Conservation (phyloP, 2,329 filamentous ascomycete species). For the Fusarium brevicatenulatum region DNA sequence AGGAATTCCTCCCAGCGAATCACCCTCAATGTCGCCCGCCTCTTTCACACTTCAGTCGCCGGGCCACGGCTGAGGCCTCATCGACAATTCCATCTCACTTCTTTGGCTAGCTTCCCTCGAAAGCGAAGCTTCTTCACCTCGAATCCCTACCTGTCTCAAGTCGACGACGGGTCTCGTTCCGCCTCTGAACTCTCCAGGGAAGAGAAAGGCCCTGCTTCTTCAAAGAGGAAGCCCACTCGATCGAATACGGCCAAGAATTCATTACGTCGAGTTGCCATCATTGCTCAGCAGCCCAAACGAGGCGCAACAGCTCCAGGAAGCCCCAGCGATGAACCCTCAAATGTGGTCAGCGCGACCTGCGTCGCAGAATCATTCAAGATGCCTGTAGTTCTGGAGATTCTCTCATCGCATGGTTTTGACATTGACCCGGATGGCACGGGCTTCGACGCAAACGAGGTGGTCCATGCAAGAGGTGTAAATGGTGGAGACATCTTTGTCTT, state of each 20-base stretch:
- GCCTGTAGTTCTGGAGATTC: slow-evolving; percentile 66
- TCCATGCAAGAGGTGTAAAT: slow-evolving; percentile 69
- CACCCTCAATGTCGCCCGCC: slow-evolving; percentile 45
- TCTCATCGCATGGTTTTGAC: slow-evolving; percentile 67
- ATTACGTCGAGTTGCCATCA: slow-evolving; percentile 84
- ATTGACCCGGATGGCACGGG: slow-evolving; percentile 70
- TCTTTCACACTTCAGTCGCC: slow-evolving; percentile 45
- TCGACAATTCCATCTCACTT: slow-evolving; percentile 59
- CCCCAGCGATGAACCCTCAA: slow-evolving; percentile 52
- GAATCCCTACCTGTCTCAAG: slow-evolving; percentile 63
- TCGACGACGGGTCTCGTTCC: slow-evolving; percentile 47
- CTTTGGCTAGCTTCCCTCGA: slow-evolving; percentile 57
- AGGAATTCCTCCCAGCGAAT: slow-evolving; percentile 48
- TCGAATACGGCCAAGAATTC: slow-evolving; percentile 71
- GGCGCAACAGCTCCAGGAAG: slow-evolving; percentile 40
- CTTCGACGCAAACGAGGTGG: slow-evolving; percentile 70
- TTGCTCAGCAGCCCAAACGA: slow-evolving; percentile 73
- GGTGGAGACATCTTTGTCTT: slow-evolving; percentile 95
- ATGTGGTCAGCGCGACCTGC: slow-evolving; percentile 67
- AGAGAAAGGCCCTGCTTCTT: slow-evolving; percentile 31
- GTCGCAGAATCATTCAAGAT: slow-evolving; percentile 73
- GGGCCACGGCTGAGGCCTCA: slow-evolving; percentile 43
- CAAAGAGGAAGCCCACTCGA: slow-evolving; percentile 60
- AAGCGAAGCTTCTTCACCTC: slow-evolving; percentile 74
- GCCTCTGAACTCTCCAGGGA: slow-evolving; percentile 29